Percentiles rank a stretch among this genome's conserved stretches.
phyloP scores from a whole-genome alignment of 345 rosid genomes.

The Crucihimalaya himalaica region DNA sequence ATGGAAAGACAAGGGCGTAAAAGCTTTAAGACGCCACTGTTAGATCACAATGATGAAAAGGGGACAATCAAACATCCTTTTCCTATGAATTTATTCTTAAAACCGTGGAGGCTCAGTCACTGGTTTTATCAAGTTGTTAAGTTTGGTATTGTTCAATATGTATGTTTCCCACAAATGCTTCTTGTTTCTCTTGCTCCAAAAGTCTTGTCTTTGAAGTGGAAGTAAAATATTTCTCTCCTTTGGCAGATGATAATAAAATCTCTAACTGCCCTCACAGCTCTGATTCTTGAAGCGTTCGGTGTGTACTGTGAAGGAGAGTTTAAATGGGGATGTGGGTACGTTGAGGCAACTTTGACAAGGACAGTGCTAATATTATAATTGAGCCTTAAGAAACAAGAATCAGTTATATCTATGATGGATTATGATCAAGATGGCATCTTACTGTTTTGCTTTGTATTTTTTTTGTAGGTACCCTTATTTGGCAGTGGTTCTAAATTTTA shows the following conservation, averaged over 20 bases:
- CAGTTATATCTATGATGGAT: background rate
- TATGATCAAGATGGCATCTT: constrained; percentile 19
- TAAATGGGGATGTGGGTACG: constrained; percentile 90
- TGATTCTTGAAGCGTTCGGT: constrained; percentile 84
- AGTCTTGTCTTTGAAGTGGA: constrained; percentile 13
- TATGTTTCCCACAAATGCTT: constrained; percentile 51
- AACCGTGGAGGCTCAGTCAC: constrained; percentile 92
- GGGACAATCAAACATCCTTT: constrained; percentile 83
- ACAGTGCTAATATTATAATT: background rate
- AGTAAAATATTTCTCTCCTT: constrained; percentile 28
- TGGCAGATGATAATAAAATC: constrained; percentile 95
- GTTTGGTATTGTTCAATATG: constrained; percentile 98
- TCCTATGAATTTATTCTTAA: constrained; percentile 76
- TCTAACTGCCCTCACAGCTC: constrained; percentile 75
- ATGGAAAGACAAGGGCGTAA: constrained; percentile 89
- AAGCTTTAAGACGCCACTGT: constrained; percentile 59
- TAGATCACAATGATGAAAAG: constrained; percentile 59
- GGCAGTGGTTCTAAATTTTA: constrained; percentile 95
- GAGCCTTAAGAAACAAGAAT: background rate
- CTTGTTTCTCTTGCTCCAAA: constrained; percentile 12
- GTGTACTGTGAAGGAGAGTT: constrained; percentile 99
- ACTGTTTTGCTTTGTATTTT: constrained; percentile 19
- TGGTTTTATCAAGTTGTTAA: constrained; percentile 97
- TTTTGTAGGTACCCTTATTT: constrained; percentile 88
- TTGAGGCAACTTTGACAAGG: constrained; percentile 15